Percentiles rank a stretch among this genome's conserved stretches.
phyloP scores from a whole-genome alignment of 2,329 filamentous ascomycete species.

The Triangularia verruculosa region DNA sequence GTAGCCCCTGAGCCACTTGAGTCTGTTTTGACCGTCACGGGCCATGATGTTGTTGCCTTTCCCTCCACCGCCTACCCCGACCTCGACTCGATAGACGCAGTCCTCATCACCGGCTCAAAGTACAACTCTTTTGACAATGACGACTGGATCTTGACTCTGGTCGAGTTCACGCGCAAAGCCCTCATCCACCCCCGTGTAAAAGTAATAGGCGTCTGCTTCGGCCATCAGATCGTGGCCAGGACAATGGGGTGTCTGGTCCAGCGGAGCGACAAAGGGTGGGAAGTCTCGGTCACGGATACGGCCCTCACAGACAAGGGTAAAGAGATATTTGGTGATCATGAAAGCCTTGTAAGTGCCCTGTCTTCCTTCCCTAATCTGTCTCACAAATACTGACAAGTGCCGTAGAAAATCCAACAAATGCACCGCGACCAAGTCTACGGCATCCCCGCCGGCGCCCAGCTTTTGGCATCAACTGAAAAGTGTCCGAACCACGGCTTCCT shows the following conservation, averaged over 20 bases:
- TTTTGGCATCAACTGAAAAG: slow-evolving; percentile 60
- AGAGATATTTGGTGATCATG: slow-evolving; percentile 65
- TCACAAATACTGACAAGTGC: background rate
- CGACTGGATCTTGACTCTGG: slow-evolving; percentile 73
- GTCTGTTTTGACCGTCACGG: slow-evolving; percentile 55
- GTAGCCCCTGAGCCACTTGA: slow-evolving; percentile 44
- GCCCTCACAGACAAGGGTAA: slow-evolving; percentile 67
- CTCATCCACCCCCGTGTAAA: slow-evolving; percentile 60
- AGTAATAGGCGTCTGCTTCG: slow-evolving; percentile 81
- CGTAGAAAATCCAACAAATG: slow-evolving; percentile 77
- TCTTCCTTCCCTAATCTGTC: background rate
- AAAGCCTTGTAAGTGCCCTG: slow-evolving; percentile 46
- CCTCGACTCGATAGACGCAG: slow-evolving; percentile 72
- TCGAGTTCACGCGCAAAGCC: slow-evolving; percentile 59
- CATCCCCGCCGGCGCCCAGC: slow-evolving; percentile 59
- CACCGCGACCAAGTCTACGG: slow-evolving; percentile 72
- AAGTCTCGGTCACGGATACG: slow-evolving; percentile 70
- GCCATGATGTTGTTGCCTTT: slow-evolving; percentile 68
- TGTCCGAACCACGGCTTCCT: slow-evolving; percentile 84
- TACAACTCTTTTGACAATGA: slow-evolving; percentile 70
- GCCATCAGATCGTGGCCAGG: slow-evolving; percentile 78
- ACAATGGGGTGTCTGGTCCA: slow-evolving; percentile 67
- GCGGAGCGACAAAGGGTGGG: slow-evolving; percentile 70
- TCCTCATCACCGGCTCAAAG: slow-evolving; percentile 76
- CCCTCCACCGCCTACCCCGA: slow-evolving; percentile 61